Evolutionary conservation across 1,284 basidiomycete genomes (phyloP).

Genomic region (Trichosporon coremiiforme): DNA sequence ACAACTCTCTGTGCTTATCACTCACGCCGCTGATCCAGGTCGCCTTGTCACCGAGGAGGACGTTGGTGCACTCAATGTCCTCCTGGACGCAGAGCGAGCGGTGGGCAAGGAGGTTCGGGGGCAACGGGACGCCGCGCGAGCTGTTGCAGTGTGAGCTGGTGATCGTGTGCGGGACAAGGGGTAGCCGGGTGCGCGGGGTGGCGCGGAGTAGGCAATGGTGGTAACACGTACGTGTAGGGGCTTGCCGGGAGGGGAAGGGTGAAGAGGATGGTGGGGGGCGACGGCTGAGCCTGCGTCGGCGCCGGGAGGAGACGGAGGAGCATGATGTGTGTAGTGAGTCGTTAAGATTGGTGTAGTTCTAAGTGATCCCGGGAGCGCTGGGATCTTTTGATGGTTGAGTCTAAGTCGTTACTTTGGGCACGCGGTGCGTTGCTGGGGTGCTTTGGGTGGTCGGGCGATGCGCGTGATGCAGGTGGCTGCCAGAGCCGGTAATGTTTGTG

Average conservation of each 20-base stretch:
- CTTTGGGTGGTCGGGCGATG: not conserved
- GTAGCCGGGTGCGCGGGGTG: not conserved
- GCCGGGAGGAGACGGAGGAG: conserved; percentile 66
- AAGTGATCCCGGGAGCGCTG: not conserved
- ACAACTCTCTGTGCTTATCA: conserved; percentile 14
- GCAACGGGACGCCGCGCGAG: conserved; percentile 51
- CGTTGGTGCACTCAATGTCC: conserved; percentile 54
- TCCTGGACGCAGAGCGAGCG: conserved; percentile 51
- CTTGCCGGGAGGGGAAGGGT: conserved; percentile 65
- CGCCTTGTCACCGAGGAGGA: conserved; percentile 55
- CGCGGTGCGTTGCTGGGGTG: not conserved
- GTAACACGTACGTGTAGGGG: conserved; percentile 56
- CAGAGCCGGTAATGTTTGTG: not conserved
- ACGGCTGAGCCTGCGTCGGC: conserved; percentile 59
- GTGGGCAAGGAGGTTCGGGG: conserved; percentile 54
- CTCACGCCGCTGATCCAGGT: conserved; percentile 54
- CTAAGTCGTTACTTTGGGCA: not conserved
- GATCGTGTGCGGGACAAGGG: not conserved
- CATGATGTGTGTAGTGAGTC: conserved; percentile 58
- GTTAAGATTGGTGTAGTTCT: not conserved
- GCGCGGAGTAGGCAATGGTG: not conserved
- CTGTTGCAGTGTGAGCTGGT: conserved; percentile 26
- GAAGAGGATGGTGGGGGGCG: conserved; percentile 71
- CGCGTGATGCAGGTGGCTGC: not conserved
- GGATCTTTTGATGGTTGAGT: not conserved